Evolutionary conservation across 352 stramenopile genomes (phyloP).

Genomic region (Phytophthora pluvialis): DNA sequence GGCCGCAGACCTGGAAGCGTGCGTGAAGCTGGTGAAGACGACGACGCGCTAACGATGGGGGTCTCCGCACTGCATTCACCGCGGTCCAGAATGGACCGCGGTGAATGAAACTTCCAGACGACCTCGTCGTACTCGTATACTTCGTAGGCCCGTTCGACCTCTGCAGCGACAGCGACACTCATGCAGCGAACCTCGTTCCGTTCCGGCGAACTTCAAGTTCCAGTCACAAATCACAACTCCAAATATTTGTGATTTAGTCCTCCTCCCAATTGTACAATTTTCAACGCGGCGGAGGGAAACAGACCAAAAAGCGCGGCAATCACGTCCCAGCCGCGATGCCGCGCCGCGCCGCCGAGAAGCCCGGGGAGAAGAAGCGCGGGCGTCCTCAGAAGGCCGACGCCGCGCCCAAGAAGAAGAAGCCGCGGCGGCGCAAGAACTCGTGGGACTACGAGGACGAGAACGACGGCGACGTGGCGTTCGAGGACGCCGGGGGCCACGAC

Average conservation of each 20-base stretch:
- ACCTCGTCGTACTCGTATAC: too few species aligned
- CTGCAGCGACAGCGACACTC: too few species aligned
- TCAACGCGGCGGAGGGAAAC: constrained; percentile 21
- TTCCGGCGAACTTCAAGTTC: too few species aligned
- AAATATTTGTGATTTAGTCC: too few species aligned
- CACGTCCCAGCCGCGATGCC: neutral
- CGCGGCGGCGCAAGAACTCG: constrained; percentile 24
- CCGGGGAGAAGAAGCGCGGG: constrained; percentile 22
- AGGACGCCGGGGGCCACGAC: constrained; percentile 13
- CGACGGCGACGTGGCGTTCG: constrained; percentile 33
- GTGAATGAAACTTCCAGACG: too few species aligned
- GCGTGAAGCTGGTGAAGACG: neutral
- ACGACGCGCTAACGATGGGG: neutral
- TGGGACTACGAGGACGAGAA: constrained; percentile 42
- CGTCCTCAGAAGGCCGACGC: constrained; percentile 5
- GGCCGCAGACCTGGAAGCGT: constrained; percentile 3
- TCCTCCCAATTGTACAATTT: constrained; percentile 2
- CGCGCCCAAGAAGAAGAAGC: constrained; percentile 29
- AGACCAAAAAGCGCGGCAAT: neutral
- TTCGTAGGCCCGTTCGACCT: too few species aligned
- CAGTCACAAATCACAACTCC: neutral
- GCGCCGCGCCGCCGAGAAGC: constrained; percentile 14
- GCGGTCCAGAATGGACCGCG: too few species aligned
- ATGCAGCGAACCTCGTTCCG: too few species aligned
- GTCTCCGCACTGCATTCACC: neutral